Conservation (phyloP, 495 filamentous ascomycete genomes). For the Penicillium dipodomyicola region DNA sequence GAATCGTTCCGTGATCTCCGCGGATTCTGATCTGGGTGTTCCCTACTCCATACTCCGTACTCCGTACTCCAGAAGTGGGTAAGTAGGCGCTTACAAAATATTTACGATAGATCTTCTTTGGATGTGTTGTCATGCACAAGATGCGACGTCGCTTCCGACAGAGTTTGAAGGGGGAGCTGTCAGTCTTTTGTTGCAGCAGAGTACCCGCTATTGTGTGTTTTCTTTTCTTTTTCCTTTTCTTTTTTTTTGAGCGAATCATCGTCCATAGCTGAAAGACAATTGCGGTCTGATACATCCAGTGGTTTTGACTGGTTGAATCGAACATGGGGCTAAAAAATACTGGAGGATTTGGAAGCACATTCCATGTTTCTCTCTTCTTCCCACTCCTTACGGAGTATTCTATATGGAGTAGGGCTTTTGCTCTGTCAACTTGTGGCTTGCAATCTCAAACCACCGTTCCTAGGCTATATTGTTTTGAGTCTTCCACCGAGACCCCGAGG, state of each 20-base stretch:
- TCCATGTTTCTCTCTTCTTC: background rate
- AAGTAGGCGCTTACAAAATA: too few species aligned
- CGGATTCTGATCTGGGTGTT: background rate
- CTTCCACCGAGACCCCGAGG: constrained; percentile 1
- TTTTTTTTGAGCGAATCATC: constrained; percentile 19
- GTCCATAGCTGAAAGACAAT: background rate
- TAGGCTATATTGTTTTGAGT: constrained; percentile 7
- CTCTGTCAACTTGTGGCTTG: constrained; percentile 16
- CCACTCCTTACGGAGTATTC: too few species aligned
- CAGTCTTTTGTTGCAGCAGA: constrained; percentile 1
- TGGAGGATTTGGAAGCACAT: background rate
- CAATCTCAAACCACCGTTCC: constrained; percentile 22
- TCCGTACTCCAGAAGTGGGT: background rate
- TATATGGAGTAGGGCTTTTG: background rate
- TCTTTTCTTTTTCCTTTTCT: background rate
- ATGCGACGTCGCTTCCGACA: constrained; percentile 1
- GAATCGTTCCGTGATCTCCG: background rate
- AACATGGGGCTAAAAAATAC: background rate
- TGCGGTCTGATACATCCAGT: constrained; percentile 30
- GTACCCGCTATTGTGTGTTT: background rate
- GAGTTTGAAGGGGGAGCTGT: constrained; percentile 4
- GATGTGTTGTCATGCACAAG: constrained; percentile 1
- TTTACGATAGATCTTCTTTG: background rate
- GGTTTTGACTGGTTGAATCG: constrained; percentile 18
- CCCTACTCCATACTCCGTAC: background rate